phyloP scores from a whole-genome alignment of 345 rosid genomes.

The Streptanthus diversifolius region DNA sequence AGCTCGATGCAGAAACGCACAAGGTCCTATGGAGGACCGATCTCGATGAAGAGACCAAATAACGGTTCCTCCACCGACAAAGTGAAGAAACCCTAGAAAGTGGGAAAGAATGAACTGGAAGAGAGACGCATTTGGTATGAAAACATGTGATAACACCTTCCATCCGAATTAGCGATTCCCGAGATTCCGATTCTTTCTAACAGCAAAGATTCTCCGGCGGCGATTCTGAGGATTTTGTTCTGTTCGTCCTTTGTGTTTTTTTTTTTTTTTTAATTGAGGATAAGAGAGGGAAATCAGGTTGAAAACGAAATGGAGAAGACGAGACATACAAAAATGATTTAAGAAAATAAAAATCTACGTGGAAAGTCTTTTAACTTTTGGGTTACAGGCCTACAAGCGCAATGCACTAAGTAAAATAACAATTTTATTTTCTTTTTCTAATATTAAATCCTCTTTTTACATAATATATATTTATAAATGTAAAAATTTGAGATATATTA shows the following conservation, averaged over 20 bases:
- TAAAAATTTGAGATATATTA: too few species aligned
- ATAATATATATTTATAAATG: too few species aligned
- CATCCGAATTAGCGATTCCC: conserved; percentile 13
- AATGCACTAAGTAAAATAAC: too few species aligned
- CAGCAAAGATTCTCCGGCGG: conserved; percentile 26
- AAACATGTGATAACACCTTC: conserved; percentile 44
- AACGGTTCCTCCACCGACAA: conserved; percentile 32
- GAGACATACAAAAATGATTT: conserved; percentile 2
- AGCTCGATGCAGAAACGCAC: conserved; percentile 45
- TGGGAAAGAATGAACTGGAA: conserved; percentile 39
- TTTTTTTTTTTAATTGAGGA: conserved; percentile 23
- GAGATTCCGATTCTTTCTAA: neutral
- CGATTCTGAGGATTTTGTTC: conserved; percentile 21
- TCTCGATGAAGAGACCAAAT: conserved; percentile 27
- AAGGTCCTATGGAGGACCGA: conserved; percentile 34
- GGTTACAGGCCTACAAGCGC: neutral
- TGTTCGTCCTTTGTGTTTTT: neutral
- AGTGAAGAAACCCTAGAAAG: conserved; percentile 38
- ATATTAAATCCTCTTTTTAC: too few species aligned
- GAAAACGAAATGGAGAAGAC: conserved; percentile 32
- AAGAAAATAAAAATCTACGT: neutral
- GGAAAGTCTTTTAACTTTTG: neutral
- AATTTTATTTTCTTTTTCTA: too few species aligned
- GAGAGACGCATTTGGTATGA: conserved; percentile 41
- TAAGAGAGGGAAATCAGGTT: conserved; percentile 38